These are phyloP conservation scores for Inonotus obliquus DNA, from an alignment of 1,284 basidiomycete genomes.

Conservation along the genomic window DNA sequence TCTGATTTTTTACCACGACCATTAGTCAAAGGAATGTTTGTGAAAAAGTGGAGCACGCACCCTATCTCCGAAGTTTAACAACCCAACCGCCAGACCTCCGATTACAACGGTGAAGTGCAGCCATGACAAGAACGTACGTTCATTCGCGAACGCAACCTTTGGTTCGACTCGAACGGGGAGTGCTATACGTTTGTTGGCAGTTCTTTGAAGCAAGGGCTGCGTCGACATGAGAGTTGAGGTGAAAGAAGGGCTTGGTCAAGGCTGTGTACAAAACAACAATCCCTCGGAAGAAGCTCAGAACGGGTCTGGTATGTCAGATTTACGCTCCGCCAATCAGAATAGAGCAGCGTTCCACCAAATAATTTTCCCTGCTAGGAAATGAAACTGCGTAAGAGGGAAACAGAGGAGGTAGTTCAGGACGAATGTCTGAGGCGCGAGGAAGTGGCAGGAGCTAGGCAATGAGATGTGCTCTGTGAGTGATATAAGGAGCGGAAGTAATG, in stretches of 20 bases:
- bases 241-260: not conserved
- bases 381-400: not conserved
- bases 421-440: not conserved
- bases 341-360: not conserved
- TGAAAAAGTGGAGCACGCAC: constrained; percentile 34
- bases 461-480: not conserved
- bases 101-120: constrained; percentile 93
- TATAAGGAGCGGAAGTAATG: not conserved
- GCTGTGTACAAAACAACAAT: not conserved
- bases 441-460: not conserved
- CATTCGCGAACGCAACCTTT: constrained; percentile 94
- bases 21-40: constrained; percentile 4
- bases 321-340: not conserved
- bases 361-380: not conserved
- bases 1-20: constrained; percentile 36
- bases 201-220: constrained; percentile 95
- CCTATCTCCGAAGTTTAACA: constrained; percentile 95
- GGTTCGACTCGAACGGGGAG: constrained; percentile 93
- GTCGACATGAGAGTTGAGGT: constrained; percentile 71
- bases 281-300: not conserved
- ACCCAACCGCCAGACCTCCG: constrained; percentile 91
- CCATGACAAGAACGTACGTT: constrained; percentile 95
- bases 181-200: constrained; percentile 91
- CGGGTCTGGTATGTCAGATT: not conserved
- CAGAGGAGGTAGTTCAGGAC: not conserved